Evolutionary conservation across 2,329 filamentous ascomycete genomes (phyloP), one percentile per base, ranked within the genome.

Genomic region (Conoideocrella luteorostrata): DNA sequence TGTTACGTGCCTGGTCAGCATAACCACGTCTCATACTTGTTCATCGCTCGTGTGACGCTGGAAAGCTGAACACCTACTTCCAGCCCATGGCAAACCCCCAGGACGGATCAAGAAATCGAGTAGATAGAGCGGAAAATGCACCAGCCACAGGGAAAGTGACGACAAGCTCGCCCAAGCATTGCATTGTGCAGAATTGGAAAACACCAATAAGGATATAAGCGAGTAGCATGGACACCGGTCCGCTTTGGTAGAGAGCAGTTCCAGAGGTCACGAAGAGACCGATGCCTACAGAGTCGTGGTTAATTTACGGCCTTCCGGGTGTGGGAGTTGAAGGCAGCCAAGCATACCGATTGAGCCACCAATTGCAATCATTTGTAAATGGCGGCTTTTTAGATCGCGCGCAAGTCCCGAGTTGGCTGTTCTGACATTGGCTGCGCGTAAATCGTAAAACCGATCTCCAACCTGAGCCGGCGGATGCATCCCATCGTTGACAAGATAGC

Each of bases 361-460:
- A 53, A 96, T 95, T 12, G 91, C 91, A 71, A 96, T 96, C 91
- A 96, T 96, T 69, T 96, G 90, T 60, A 96, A 61, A 70, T 97
- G 91, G 38, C 89, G 76, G 17, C 82, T 81, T 66, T 94, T 93
- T 53, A 95, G 67, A 61, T 81, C 83, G 56, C 89, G 75, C 40
- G 85, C 80, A 40, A 97, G 72, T 7, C 84, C 80, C 36, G 86
- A 84, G 51, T 82, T 75, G 4, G 87, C 85, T 2, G 88, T 90
- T 58, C 89, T 83, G 51, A 88, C 67, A 58, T 87, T 75, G 38
- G 77, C 80, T 53, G 67, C 64, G 22, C 69, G 71, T 41, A 80
- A 51, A 54, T 80, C 76, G 52, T 74, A 80, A 57, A 75, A 75
- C 45, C 76, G 71, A 2, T 64, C 55, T 43, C 65, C 66, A 48